phyloP scores from a whole-genome alignment of 306 rosid species.

The Acacia crassicarpa region DNA sequence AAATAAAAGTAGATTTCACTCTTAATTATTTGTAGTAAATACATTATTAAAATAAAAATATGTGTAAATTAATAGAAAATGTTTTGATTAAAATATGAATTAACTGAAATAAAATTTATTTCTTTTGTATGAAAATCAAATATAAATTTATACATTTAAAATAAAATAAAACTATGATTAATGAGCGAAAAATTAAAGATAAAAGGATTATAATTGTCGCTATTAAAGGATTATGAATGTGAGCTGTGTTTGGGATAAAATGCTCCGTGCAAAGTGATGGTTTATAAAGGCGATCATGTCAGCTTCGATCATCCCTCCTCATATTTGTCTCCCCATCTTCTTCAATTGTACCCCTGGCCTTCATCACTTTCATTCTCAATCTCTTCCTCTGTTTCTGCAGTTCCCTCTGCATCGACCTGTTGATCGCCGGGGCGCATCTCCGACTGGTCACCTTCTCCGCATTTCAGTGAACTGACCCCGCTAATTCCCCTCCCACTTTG shows the following conservation, averaged over 20 bases:
- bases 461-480: constrained; percentile 53
- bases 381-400: constrained; percentile 16
- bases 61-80: too few relatives aligned
- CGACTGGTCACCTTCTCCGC: constrained; percentile 44
- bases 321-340: neutral
- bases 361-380: constrained; percentile 18
- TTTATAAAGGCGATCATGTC: constrained; percentile 18
- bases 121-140: neutral
- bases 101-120: neutral
- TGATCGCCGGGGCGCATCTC: constrained; percentile 54
- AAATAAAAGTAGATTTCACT: too few relatives aligned
- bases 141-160: too few relatives aligned
- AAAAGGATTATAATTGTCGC: neutral
- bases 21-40: neutral
- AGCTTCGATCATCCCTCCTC: neutral
- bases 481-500: constrained; percentile 35
- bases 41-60: too few relatives aligned
- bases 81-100: neutral
- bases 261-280: neutral
- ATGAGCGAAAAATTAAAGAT: too few relatives aligned
- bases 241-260: constrained; percentile 2
- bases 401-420: constrained; percentile 24
- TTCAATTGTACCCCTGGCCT: constrained; percentile 28
- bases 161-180: too few relatives aligned
- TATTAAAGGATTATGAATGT: neutral